Conservation (phyloP, 768 basidiomycete species). For the Lentinula guzmanii region DNA sequence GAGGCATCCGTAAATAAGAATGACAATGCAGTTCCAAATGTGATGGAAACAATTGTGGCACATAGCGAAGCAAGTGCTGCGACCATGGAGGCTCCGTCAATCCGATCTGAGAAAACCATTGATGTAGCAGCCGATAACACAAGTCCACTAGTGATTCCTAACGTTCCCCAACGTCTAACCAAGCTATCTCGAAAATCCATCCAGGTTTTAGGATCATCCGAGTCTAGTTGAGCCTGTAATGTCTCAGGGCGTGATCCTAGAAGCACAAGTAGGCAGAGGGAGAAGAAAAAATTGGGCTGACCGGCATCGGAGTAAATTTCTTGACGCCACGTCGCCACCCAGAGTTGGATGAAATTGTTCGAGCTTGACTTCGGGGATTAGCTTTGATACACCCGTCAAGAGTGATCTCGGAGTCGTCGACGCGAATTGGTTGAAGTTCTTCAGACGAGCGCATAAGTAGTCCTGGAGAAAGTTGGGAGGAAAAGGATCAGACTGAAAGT, state of each 20-base stretch:
- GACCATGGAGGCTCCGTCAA: constrained; percentile 6
- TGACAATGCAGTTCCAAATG: constrained; percentile 9
- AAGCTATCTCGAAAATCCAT: constrained; percentile 8
- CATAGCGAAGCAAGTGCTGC: constrained; percentile 10
- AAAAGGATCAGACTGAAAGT: no score
- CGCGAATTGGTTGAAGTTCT: neutral
- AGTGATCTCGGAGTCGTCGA: neutral
- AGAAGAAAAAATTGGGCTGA: constrained; percentile 2
- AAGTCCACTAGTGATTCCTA: constrained; percentile 11
- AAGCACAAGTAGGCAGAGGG: constrained; percentile 8
- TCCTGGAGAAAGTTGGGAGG: no score
- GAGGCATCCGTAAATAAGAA: constrained; percentile 10
- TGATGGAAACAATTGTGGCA: constrained; percentile 7
- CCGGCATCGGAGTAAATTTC: neutral
- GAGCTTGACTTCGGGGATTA: neutral
- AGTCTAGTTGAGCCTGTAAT: constrained; percentile 7
- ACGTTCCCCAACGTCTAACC: constrained; percentile 11
- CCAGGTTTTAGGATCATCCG: constrained; percentile 7
- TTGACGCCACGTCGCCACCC: neutral
- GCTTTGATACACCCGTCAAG: neutral
- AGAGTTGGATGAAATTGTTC: neutral
- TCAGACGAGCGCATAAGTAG: neutral
- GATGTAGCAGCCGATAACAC: constrained; percentile 10
- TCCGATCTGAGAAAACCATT: constrained; percentile 8
- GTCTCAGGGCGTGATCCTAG: constrained; percentile 9